phyloP scores from a whole-genome alignment of 1,139 yeast species.

The Nematodospora anomalae region DNA sequence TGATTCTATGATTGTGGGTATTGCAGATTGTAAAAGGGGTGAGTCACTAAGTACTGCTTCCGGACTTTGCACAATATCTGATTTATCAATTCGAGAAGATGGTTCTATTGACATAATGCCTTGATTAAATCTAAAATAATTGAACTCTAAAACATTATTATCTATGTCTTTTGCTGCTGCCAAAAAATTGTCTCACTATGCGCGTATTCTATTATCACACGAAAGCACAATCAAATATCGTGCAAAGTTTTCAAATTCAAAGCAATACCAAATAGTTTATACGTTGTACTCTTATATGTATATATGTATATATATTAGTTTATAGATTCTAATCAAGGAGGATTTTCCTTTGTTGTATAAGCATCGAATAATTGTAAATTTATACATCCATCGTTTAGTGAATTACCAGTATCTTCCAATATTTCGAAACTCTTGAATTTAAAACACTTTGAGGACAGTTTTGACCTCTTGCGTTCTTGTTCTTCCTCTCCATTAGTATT shows the following conservation, averaged over 20 bases:
- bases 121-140: too few species aligned
- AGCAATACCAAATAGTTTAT: neutral
- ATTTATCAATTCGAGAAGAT: neutral
- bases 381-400: constrained; percentile 66
- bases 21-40: neutral
- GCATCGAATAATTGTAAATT: constrained; percentile 77
- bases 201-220: neutral
- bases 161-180: neutral
- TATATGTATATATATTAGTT: neutral
- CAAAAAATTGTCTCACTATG: neutral
- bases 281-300: neutral
- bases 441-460: constrained; percentile 17
- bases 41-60: neutral
- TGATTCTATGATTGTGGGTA: neutral
- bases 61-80: neutral
- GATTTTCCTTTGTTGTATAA: constrained; percentile 67
- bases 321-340: constrained; percentile 31
- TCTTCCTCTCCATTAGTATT: constrained; percentile 1
- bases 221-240: neutral
- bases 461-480: neutral
- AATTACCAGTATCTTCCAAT: constrained; percentile 64
- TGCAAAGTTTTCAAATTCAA: neutral
- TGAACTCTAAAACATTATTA: too few species aligned
- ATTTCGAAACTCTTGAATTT: constrained; percentile 56
- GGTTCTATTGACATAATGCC: neutral